A percentile compares a stretch with the other conserved stretches of the same genome.
These are phyloP conservation scores for Xylona heveae DNA, from an alignment of 495 filamentous ascomycete genomes.

Conservation along the genomic window DNA sequence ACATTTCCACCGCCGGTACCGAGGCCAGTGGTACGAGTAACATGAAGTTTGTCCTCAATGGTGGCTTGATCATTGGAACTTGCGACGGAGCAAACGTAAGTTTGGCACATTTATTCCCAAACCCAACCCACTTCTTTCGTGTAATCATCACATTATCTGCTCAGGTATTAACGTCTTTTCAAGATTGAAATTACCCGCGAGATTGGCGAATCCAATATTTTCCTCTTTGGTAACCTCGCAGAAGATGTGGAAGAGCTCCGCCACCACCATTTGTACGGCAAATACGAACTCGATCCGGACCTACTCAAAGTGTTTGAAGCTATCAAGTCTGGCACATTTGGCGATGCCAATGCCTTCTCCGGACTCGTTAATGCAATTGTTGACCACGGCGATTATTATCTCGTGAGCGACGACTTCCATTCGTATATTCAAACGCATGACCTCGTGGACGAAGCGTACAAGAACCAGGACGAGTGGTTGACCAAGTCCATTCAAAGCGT, in stretches of 20 bases:
- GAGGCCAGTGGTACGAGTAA: slow-evolving; percentile 55
- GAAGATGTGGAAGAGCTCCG: slow-evolving; percentile 95
- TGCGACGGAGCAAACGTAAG: slow-evolving; percentile 93
- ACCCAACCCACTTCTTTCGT: no score
- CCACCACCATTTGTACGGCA: slow-evolving; percentile 67
- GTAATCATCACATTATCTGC: neutral
- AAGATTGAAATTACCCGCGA: slow-evolving; percentile 97
- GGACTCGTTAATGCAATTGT: slow-evolving; percentile 63
- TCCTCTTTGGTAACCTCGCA: slow-evolving; percentile 90
- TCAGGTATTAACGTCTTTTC: slow-evolving; percentile 6
- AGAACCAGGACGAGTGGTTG: slow-evolving; percentile 78
- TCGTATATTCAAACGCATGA: slow-evolving; percentile 78
- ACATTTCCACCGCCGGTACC: slow-evolving; percentile 95
- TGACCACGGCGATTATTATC: slow-evolving; percentile 91
- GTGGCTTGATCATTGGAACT: slow-evolving; percentile 90
- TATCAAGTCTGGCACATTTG: slow-evolving; percentile 60
- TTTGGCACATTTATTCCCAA: no score
- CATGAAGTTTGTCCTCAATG: slow-evolving; percentile 99
- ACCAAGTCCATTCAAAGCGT: slow-evolving; percentile 76
- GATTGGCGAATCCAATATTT: slow-evolving; percentile 89
- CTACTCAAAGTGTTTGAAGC: slow-evolving; percentile 63
- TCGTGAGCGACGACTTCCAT: slow-evolving; percentile 92
- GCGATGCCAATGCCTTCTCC: slow-evolving; percentile 50
- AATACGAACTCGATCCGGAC: slow-evolving; percentile 51
- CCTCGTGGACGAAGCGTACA: slow-evolving; percentile 77